Percentiles rank a stretch among this genome's conserved stretches.
Evolutionary conservation across 257 asterid species (phyloP).

Genomic region (Echium plantagineum): DNA sequence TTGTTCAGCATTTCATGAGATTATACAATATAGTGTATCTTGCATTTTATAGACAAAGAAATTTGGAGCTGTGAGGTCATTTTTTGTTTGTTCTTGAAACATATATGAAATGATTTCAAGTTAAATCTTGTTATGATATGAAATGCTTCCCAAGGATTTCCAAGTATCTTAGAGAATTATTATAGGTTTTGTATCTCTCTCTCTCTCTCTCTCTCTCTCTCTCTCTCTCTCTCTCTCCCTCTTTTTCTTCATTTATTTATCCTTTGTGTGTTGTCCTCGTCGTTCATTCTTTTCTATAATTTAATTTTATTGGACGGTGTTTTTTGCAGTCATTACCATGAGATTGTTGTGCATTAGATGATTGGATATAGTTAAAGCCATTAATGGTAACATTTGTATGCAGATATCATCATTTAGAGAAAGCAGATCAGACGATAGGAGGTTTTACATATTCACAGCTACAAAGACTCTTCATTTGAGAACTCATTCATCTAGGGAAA

Average conservation of each 20-base stretch:
- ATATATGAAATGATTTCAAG: background rate
- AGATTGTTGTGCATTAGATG: background rate
- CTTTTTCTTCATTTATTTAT: too few relatives aligned
- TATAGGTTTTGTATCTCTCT: too few relatives aligned
- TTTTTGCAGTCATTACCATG: background rate
- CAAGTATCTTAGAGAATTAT: too few relatives aligned
- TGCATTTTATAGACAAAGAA: background rate
- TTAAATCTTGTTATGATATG: background rate
- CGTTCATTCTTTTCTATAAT: background rate
- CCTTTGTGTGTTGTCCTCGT: background rate
- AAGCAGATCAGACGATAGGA: conserved; percentile 77
- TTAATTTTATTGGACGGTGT: background rate
- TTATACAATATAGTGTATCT: too few relatives aligned
- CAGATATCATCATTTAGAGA: conserved; percentile 92
- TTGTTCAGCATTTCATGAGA: background rate
- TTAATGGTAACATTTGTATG: conserved; percentile 11
- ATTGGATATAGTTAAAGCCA: background rate
- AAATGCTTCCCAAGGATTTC: background rate
- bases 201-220: too few relatives aligned
- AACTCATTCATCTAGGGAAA: conserved; percentile 62
- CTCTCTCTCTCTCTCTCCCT: too few relatives aligned
- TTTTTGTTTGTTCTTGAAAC: background rate
- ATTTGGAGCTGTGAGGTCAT: background rate
- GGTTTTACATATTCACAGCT: conserved; percentile 85
- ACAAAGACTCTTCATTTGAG: conserved; percentile 88